A percentile compares a stretch with the other conserved stretches of the same genome.
Evolutionary conservation across 441 rosid genomes (phyloP).

Genomic region (Adansonia madagascariensis): DNA sequence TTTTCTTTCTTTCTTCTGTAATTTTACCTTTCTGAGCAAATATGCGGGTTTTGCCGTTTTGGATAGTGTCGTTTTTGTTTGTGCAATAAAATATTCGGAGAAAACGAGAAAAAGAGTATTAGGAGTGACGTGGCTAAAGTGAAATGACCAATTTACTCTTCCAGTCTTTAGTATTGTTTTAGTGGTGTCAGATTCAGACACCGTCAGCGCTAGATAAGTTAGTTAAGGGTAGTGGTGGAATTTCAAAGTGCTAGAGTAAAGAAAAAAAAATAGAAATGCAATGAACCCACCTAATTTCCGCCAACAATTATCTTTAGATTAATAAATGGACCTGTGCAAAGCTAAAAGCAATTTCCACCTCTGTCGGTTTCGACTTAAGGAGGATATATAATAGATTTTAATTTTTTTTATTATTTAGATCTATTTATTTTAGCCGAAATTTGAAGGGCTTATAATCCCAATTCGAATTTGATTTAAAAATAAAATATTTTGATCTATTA

Average conservation of each 20-base stretch:
- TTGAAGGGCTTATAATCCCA: no score
- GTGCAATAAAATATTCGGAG: neutral
- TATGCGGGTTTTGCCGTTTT: neutral
- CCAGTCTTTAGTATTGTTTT: neutral
- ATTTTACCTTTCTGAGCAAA: neutral
- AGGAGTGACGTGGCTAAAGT: neutral
- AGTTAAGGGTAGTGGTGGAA: neutral
- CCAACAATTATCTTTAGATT: neutral
- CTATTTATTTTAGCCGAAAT: no score
- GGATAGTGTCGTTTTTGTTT: neutral
- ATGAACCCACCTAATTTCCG: neutral
- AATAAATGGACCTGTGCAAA: neutral
- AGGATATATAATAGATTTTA: no score
- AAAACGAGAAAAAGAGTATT: neutral
- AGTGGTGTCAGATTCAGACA: neutral
- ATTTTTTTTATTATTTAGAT: no score
- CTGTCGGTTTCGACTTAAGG: no score
- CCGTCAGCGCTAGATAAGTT: no score
- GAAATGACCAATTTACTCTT: conserved; percentile 13
- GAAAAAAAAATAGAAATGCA: neutral
- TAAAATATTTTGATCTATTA: no score
- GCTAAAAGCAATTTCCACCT: neutral
- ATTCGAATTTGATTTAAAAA: no score
- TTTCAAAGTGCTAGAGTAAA: neutral
- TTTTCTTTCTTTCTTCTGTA: conserved; percentile 16